Evolutionary conservation across 345 rosid genomes (phyloP).

Genomic region (Gossypium thurberi): DNA sequence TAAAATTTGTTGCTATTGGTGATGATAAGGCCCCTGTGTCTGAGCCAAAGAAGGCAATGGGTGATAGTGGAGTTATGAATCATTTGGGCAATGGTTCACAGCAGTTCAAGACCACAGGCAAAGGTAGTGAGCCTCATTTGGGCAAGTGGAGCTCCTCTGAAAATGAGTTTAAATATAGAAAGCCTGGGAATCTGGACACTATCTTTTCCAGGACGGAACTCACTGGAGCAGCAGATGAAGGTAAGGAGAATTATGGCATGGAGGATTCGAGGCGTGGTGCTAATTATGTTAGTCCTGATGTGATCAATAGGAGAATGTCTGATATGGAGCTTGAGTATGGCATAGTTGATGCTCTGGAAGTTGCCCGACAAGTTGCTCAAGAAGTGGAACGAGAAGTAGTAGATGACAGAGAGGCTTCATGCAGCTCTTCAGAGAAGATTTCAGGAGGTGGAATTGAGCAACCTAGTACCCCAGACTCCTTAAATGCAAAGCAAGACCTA

Average conservation of each 20-base stretch:
- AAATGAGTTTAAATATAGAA: constrained; percentile 24
- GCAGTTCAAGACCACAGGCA: constrained; percentile 14
- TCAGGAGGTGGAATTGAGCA: constrained; percentile 36
- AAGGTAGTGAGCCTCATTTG: constrained; percentile 31
- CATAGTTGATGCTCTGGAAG: constrained; percentile 81
- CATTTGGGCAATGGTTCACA: constrained; percentile 16
- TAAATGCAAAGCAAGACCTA: constrained; percentile 28
- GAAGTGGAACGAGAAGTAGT: constrained; percentile 82
- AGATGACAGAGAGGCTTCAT: constrained; percentile 53
- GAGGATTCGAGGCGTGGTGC: constrained; percentile 32
- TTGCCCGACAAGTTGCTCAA: constrained; percentile 87
- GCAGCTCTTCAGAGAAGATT: constrained; percentile 54
- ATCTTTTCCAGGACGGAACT: constrained; percentile 29
- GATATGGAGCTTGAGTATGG: constrained; percentile 65
- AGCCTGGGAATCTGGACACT: constrained; percentile 26
- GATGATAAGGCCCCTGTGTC: constrained; percentile 26
- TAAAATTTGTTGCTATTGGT: constrained; percentile 15
- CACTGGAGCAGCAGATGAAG: constrained; percentile 30
- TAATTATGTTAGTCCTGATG: constrained; percentile 32
- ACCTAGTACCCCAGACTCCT: constrained; percentile 44
- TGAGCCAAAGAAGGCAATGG: constrained; percentile 23
- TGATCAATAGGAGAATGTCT: constrained; percentile 36
- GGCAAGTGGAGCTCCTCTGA: constrained; percentile 31
- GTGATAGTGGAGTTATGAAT: constrained; percentile 23
- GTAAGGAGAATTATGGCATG: constrained; percentile 25